Evolutionary conservation across 1,284 basidiomycete genomes (phyloP).

Genomic region (Ceratobasidium sp.): DNA sequence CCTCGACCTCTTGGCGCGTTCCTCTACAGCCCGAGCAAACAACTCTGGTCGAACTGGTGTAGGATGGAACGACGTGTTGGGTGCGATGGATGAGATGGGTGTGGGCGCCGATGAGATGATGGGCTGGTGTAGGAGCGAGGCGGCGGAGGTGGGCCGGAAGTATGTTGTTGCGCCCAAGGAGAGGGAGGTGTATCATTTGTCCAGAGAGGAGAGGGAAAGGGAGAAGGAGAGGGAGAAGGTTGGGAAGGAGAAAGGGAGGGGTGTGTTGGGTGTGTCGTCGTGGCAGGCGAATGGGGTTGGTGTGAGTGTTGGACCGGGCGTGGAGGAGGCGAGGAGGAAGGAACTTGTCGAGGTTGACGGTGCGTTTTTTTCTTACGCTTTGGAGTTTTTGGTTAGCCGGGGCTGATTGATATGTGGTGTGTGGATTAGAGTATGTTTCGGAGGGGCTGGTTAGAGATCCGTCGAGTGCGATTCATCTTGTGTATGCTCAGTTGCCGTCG

Average conservation of each 20-base stretch:
- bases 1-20: conserved; percentile 70
- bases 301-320: conserved; percentile 53
- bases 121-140: conserved; percentile 73
- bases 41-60: conserved; percentile 72
- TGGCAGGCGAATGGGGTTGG: conserved; percentile 43
- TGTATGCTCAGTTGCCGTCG: conserved; percentile 47
- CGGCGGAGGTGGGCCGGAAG: conserved; percentile 74
- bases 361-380: conserved; percentile 64
- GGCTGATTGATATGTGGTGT: conserved; percentile 9
- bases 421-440: conserved; percentile 64
- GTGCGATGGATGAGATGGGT: conserved; percentile 79
- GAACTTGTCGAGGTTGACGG: conserved; percentile 78
- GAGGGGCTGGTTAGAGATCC: conserved; percentile 68
- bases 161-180: conserved; percentile 63
- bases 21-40: conserved; percentile 76
- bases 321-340: conserved; percentile 63
- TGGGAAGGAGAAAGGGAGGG: conserved; percentile 8
- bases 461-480: conserved; percentile 60
- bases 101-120: conserved; percentile 74
- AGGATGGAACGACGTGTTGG: conserved; percentile 69
- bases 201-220: conserved; percentile 51
- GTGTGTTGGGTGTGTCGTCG: conserved; percentile 41
- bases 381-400: no score
- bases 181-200: conserved; percentile 22
- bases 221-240: conserved; percentile 16